Evolutionary conservation across 768 basidiomycete species (phyloP).

Genomic region (Flagelloscypha sp.): DNA sequence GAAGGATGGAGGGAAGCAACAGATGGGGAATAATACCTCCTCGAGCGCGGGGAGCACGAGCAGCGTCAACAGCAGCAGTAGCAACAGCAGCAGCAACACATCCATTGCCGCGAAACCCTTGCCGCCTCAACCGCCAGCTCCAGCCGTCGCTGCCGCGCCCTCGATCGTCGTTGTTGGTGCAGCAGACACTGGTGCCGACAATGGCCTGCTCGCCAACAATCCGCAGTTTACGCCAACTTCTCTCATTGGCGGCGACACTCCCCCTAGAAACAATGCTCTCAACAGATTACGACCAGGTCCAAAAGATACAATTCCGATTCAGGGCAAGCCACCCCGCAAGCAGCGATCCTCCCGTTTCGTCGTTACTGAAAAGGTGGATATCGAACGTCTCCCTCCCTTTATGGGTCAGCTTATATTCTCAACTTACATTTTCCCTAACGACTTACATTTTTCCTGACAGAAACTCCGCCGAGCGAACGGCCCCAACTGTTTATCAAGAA

Average conservation of each 20-base stretch:
- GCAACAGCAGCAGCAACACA: conserved; percentile 39
- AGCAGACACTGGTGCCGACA: conserved; percentile 53
- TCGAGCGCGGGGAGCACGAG: too few species aligned
- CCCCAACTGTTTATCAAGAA: conserved; percentile 90
- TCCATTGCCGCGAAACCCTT: conserved; percentile 61
- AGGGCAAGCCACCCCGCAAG: conserved; percentile 94
- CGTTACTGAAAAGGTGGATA: conserved; percentile 92
- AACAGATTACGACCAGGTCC: conserved; percentile 74
- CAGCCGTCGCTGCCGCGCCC: conserved; percentile 48
- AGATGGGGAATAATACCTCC: too few species aligned
- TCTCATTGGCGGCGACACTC: conserved; percentile 35
- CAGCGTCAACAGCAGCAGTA: conserved; percentile 35
- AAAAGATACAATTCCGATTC: conserved; percentile 94
- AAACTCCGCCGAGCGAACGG: conserved; percentile 82
- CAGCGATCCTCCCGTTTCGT: conserved; percentile 96
- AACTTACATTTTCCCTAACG: conserved; percentile 4
- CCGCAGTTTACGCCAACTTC: conserved; percentile 38
- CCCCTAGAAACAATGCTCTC: conserved; percentile 60
- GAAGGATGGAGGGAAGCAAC: too few species aligned
- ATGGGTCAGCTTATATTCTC: conserved; percentile 46
- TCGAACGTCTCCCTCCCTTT: conserved; percentile 89
- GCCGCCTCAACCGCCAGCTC: conserved; percentile 42
- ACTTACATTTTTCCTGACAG: conserved; percentile 32
- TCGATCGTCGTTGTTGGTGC: conserved; percentile 85
- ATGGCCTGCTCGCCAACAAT: conserved; percentile 32